Conservation (phyloP, 495 filamentous ascomycete genomes). For the Penicillium robsamsonii region DNA sequence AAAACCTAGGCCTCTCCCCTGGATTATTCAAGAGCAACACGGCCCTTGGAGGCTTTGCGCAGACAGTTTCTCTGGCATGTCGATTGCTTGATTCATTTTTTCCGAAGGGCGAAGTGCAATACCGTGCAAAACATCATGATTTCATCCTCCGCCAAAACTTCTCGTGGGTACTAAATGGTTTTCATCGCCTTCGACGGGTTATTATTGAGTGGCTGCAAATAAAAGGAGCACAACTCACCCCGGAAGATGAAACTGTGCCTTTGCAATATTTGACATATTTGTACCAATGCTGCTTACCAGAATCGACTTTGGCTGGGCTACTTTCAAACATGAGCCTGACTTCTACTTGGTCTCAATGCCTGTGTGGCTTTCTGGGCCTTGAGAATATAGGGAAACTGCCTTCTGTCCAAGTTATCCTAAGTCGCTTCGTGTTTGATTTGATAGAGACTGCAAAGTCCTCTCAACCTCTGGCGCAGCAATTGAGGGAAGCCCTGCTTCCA, state of each 20-base stretch:
- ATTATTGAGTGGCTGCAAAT: constrained; percentile 30
- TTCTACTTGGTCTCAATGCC: constrained; percentile 29
- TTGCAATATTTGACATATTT: constrained; percentile 28
- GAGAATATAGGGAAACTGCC: constrained; percentile 19
- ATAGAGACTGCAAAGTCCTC: constrained; percentile 13
- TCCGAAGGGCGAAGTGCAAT: constrained; percentile 7
- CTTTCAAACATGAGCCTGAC: constrained; percentile 29
- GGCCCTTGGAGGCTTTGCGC: constrained; percentile 25
- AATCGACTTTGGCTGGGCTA: constrained; percentile 13
- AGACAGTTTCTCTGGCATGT: constrained; percentile 25
- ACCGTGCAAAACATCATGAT: constrained; percentile 10
- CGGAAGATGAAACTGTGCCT: constrained; percentile 20
- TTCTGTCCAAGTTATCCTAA: constrained; percentile 29
- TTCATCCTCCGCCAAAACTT: constrained; percentile 32
- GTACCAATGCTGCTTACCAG: constrained; percentile 16
- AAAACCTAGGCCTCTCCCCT: constrained; percentile 33
- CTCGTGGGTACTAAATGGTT: constrained; percentile 37
- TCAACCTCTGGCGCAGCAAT: constrained; percentile 8
- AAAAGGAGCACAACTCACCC: constrained; percentile 9
- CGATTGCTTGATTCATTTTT: constrained; percentile 35
- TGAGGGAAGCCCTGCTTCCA: constrained; percentile 27
- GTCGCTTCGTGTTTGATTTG: constrained; percentile 28
- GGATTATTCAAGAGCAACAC: constrained; percentile 27
- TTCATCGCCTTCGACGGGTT: constrained; percentile 37
- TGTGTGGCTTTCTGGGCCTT: constrained; percentile 29